Evolutionary conservation across 805 yeast species (phyloP), one percentile per base, ranked within the genome.

Genomic region (Lachancea thermotolerans): DNA sequence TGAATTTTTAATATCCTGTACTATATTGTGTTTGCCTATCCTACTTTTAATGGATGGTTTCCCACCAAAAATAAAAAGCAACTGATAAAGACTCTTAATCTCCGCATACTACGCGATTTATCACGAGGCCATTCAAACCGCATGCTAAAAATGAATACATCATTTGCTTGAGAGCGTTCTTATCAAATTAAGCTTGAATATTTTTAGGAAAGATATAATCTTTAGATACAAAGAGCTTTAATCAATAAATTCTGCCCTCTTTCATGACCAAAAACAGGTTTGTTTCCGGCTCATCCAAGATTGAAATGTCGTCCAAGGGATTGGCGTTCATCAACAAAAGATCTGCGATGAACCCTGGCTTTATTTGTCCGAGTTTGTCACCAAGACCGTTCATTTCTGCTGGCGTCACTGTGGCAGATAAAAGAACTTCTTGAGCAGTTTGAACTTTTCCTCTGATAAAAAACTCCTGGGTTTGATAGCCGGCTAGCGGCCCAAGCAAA

Each of bases 391-490:
- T 40, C 48, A 44, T 44, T 32, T 47, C 46, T 10, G 50, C 45
- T 16, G 50, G 50, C 8, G 48, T 45, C 10, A 48, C 50, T 4
- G 50, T 48, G 25, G 50, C 50, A 30, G 50, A 48, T 3, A 48
- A 37, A 30, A 48, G 37, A 18, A 48, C 40, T 17, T 48, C 48
- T 6, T 48, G 50, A 4, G 50, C 35, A 2, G 46, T 17, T 35
- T 35, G 46, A 14, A 48, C 40, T 40, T 48, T 48, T 6, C 45
- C 42, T 33, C 50, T 48, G n/a, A 48, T 45, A 21, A 45, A 38
- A 16, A 48, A 48, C 28, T 48, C 50, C 33, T 48, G 50, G 10
- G 50, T 48, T 41, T 48, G 50, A n/a, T 48, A 48, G 10, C 50
- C 50, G 29, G 35, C 41, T 34, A 48, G 21, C 18, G 50, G 36